A percentile compares a stretch with the other conserved stretches of the same genome.
Evolutionary conservation across 768 basidiomycete species (phyloP).

Genomic region (Phylloporus sp.): DNA sequence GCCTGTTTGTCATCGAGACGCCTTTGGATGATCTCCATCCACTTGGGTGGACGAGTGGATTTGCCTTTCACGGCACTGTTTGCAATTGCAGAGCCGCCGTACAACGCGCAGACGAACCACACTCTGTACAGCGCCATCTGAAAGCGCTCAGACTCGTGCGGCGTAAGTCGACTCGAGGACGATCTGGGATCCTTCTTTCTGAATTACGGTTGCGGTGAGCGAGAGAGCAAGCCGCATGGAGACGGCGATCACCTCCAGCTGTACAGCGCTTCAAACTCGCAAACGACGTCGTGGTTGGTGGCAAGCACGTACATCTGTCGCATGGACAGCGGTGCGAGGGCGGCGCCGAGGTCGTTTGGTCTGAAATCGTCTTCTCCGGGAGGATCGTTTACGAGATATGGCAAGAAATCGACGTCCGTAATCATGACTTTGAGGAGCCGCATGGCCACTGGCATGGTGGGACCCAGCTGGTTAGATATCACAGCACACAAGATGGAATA

Average conservation of each 20-base stretch:
- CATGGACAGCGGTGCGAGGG: background rate
- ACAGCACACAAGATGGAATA: slow-evolving; percentile 11
- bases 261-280: slow-evolving; percentile 12
- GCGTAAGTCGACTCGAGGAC: slow-evolving; percentile 26
- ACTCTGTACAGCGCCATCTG: slow-evolving; percentile 27
- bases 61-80: slow-evolving; percentile 10
- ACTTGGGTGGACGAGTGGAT: slow-evolving; percentile 2
- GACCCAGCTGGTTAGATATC: slow-evolving; percentile 15
- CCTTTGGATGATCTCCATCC: no score
- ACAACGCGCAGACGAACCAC: slow-evolving; percentile 18
- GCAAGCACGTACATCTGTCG: slow-evolving; percentile 14
- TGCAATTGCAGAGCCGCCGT: slow-evolving; percentile 11
- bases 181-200: slow-evolving; percentile 37
- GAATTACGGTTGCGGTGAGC: slow-evolving; percentile 3
- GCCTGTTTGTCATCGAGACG: slow-evolving; percentile 1
- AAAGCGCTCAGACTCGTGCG: slow-evolving; percentile 31
- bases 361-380: slow-evolving; percentile 11
- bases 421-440: slow-evolving; percentile 16
- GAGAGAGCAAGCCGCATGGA: background rate
- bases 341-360: background rate
- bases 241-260: slow-evolving; percentile 18
- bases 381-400: slow-evolving; percentile 6
- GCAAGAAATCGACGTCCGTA: slow-evolving; percentile 7
- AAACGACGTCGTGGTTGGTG: slow-evolving; percentile 14
- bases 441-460: slow-evolving; percentile 4